Conservation (phyloP, 352 stramenopile genomes). For the Phytophthora europaea region DNA sequence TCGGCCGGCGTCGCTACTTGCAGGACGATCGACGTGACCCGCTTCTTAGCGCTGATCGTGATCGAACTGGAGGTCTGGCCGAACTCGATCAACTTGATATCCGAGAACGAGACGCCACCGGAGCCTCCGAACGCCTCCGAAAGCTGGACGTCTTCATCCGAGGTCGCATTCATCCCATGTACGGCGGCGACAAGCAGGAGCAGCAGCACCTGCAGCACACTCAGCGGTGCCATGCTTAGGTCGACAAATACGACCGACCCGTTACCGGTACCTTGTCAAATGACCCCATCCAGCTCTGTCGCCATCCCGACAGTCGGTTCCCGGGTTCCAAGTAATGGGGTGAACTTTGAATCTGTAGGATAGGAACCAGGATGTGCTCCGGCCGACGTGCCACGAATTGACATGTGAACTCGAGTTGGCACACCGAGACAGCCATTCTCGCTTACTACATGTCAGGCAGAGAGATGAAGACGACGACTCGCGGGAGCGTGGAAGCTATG, state of each 20-base stretch:
- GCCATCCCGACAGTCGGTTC: constrained; percentile 23
- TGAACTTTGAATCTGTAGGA: constrained; percentile 25
- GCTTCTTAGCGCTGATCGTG: constrained; percentile 30
- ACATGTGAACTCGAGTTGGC: not conserved
- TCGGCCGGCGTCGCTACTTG: constrained; percentile 21
- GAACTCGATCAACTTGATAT: constrained; percentile 33
- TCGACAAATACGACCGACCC: not conserved
- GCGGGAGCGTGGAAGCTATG: not conserved
- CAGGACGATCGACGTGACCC: constrained; percentile 26
- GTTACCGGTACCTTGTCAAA: not conserved
- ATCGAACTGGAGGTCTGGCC: constrained; percentile 29
- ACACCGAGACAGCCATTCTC: constrained; percentile 4
- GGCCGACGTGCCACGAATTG: not conserved
- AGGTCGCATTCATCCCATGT: constrained; percentile 6
- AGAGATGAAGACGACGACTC: not conserved
- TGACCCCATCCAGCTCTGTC: constrained; percentile 1
- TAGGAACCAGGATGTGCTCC: constrained; percentile 32
- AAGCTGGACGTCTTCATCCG: constrained; percentile 42
- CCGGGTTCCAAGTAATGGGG: not conserved
- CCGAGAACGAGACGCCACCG: constrained; percentile 38
- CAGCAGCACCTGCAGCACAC: constrained; percentile 20
- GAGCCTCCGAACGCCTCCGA: constrained; percentile 35
- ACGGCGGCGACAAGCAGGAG: constrained; percentile 20
- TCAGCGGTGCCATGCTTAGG: constrained; percentile 10
- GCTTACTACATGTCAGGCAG: not conserved